Conservation (phyloP, 1,284 basidiomycete genomes). For the Apiotrichum gracile region DNA sequence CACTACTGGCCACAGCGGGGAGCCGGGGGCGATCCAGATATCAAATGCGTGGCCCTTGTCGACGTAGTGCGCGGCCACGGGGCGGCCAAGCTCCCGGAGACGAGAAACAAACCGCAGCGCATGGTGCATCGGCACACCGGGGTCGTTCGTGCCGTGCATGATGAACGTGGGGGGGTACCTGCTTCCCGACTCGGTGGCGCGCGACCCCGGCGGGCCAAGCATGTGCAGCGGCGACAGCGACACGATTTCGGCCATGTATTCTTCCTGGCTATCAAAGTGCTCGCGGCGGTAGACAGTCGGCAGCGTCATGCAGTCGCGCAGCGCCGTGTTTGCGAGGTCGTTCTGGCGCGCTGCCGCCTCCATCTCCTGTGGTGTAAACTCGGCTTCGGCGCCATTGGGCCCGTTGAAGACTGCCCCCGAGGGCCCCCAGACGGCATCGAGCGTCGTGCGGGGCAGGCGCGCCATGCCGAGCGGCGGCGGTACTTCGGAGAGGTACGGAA, state of each 20-base stretch:
- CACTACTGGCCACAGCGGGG: neutral
- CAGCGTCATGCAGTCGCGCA: neutral
- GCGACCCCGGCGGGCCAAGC: neutral
- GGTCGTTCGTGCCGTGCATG: constrained; percentile 24
- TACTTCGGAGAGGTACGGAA: constrained; percentile 1
- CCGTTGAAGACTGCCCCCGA: no score
- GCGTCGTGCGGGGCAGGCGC: neutral
- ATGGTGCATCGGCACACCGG: constrained; percentile 19
- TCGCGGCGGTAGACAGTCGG: constrained; percentile 12
- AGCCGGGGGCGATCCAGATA: neutral
- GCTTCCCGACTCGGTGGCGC: neutral
- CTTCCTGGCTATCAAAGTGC: constrained; percentile 2
- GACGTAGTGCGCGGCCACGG: constrained; percentile 2
- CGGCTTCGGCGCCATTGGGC: neutral
- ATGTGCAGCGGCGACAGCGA: neutral
- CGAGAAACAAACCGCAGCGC: neutral
- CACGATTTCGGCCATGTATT: neutral
- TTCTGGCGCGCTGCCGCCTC: neutral
- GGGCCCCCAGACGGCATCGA: neutral
- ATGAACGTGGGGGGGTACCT: constrained; percentile 22
- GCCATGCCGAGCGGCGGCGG: neutral
- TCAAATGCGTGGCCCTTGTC: constrained; percentile 6
- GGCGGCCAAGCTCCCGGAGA: constrained; percentile 12
- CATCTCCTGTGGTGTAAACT: neutral
- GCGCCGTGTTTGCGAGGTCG: constrained; percentile 1